These are phyloP conservation scores for Agaricus bisporus DNA, from an alignment of 768 basidiomycete species.

Conservation along the genomic window DNA sequence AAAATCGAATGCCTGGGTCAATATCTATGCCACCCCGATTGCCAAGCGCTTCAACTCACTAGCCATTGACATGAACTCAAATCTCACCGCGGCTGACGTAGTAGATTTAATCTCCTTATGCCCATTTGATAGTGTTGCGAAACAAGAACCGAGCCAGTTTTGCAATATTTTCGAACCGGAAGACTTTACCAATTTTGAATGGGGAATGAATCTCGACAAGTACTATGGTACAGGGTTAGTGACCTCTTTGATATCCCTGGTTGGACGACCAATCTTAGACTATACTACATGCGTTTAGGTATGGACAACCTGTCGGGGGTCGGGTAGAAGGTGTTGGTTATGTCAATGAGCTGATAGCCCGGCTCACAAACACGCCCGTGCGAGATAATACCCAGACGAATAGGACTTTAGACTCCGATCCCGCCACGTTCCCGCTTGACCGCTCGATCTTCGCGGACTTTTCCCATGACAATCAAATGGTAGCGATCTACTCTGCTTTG, in stretches of 20 bases:
- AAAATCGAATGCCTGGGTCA: constrained; percentile 47
- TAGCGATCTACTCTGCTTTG: constrained; percentile 64
- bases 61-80: constrained; percentile 47
- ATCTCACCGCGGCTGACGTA: constrained; percentile 49
- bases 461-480: constrained; percentile 82
- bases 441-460: constrained; percentile 72
- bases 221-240: constrained; percentile 75
- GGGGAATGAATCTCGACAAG: constrained; percentile 67
- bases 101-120: constrained; percentile 67
- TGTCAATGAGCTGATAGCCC: constrained; percentile 85
- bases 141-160: constrained; percentile 49
- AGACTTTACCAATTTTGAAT: constrained; percentile 67
- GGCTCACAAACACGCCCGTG: constrained; percentile 61
- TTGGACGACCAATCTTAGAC: not conserved
- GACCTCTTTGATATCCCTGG: not conserved
- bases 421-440: constrained; percentile 65
- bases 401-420: constrained; percentile 56
- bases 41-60: constrained; percentile 54
- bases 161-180: constrained; percentile 61
- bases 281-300: constrained; percentile 28
- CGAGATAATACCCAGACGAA: constrained; percentile 73
- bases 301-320: constrained; percentile 58
- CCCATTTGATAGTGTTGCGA: constrained; percentile 66
- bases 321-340: constrained; percentile 83
- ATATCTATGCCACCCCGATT: constrained; percentile 49